Evolutionary conservation across 1,139 yeast genomes (phyloP).

Genomic region (Pichia sp.): DNA sequence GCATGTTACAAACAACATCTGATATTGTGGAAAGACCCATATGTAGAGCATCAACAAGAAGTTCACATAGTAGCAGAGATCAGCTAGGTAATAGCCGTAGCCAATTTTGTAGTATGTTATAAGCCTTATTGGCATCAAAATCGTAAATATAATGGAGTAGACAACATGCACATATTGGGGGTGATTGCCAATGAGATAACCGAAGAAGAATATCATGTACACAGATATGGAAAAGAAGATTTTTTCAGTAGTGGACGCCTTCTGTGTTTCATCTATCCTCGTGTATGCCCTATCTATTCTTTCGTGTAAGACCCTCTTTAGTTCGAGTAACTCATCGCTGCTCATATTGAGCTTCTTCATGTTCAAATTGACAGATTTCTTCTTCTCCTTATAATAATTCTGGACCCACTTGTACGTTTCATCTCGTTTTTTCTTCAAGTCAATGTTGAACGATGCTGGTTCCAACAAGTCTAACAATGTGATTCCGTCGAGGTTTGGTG

Average conservation of each 20-base stretch:
- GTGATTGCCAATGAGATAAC: constrained; percentile 70
- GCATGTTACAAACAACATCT: constrained; percentile 69
- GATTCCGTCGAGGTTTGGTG: constrained; percentile 30
- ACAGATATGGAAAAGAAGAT: constrained; percentile 74
- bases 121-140: constrained; percentile 80
- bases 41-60: constrained; percentile 61
- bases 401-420: constrained; percentile 22
- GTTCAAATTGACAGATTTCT: constrained; percentile 10
- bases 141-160: constrained; percentile 57
- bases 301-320: constrained; percentile 31
- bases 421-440: constrained; percentile 29
- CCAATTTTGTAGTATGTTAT: constrained; percentile 76
- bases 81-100: constrained; percentile 86
- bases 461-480: constrained; percentile 37
- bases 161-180: constrained; percentile 75
- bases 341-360: constrained; percentile 10
- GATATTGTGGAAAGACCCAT: constrained; percentile 79
- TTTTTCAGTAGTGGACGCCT: constrained; percentile 71
- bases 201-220: constrained; percentile 63
- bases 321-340: constrained; percentile 31
- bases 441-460: constrained; percentile 31
- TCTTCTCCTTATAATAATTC: constrained; percentile 20
- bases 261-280: constrained; percentile 46
- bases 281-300: constrained; percentile 55
- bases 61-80: constrained; percentile 89